Base-by-base conservation (phyloP, 1,284 basidiomycete genomes). In the Hypsizygus ulmarius region DNA sequence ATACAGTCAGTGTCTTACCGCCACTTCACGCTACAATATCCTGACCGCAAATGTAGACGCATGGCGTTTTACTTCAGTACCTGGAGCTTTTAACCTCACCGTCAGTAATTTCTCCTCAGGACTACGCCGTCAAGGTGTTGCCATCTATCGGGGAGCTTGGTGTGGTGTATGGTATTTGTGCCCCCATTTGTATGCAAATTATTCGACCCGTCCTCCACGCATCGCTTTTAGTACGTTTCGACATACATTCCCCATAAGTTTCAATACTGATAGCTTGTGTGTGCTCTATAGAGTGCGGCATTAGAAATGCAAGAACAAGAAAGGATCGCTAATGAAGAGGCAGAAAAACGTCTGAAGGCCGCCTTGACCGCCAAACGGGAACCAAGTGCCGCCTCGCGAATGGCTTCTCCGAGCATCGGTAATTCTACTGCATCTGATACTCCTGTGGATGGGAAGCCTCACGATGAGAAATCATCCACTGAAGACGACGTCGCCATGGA, bases 181-280 rank as follows among this genome's bases (percentile, higher is more conserved):
- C 87, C 32, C 81, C 89, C 8, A 84, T 94, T 50, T 91, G 91
- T 47, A 96, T 97, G 88, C 90, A 93, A 60, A 87, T 97, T 46
- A 79, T 92, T 39, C 82, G 95, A 7, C 92, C 93, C 3, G 84
- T 89, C 49, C 73, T 95, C 21, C 81, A 88, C 52, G 68, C 70
- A 3, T 69, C 75, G 28, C 72, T 93, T 43, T 67, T 84, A 59
- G 87, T 86, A 63, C 57, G 77, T 68, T n/a, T n/a, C 43, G 37
- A 43, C 21, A 43, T 45, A 48, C 39, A 42, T 38, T 38, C 46
- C 38, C 29, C 11, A 42, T 33, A 29, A 47, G 41, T 10, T 43
- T n/a, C 39, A 16, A 29, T 52, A 29, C n/a, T 28, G 28, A 35
- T 10, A 19, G 42, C 46, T 25, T 25, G 4, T 3, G 21, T 25